A percentile compares a stretch with the other conserved stretches of the same genome.
Evolutionary conservation across 2,329 filamentous ascomycete genomes (phyloP).

Genomic region (Coleophoma eucalyptorum): DNA sequence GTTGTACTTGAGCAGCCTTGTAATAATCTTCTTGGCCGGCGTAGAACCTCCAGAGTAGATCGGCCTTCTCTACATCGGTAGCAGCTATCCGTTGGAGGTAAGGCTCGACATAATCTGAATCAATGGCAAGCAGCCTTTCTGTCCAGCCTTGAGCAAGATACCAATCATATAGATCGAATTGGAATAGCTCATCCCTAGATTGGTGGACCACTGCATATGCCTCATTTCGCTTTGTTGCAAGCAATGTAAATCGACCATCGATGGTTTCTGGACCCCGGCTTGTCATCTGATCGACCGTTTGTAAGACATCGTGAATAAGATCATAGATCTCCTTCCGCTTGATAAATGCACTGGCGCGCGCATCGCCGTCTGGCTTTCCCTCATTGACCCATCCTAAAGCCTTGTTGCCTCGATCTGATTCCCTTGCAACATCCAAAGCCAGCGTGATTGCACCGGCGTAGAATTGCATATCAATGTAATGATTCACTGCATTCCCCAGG

Average conservation of each 20-base stretch:
- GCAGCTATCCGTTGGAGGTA: conserved; percentile 77
- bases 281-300: conserved; percentile 70
- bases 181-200: conserved; percentile 89
- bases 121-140: conserved; percentile 79
- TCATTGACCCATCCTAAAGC: conserved; percentile 87
- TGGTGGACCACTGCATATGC: conserved; percentile 87
- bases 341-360: conserved; percentile 63
- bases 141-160: conserved; percentile 83
- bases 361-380: conserved; percentile 67
- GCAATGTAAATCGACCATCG: conserved; percentile 74
- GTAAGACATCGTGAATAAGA: conserved; percentile 79
- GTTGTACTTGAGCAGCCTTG: conserved; percentile 83
- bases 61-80: conserved; percentile 73
- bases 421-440: conserved; percentile 75
- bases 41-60: conserved; percentile 91
- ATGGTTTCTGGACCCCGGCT: conserved; percentile 66
- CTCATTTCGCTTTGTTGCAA: conserved; percentile 76
- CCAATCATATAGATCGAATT: conserved; percentile 97
- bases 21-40: conserved; percentile 80
- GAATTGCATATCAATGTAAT: conserved; percentile 80
- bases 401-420: conserved; percentile 82
- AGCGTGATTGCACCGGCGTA: conserved; percentile 92
- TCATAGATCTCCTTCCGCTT: conserved; percentile 78
- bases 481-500: conserved; percentile 70
- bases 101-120: conserved; percentile 79